These are phyloP conservation scores for Blastobotrys petasosporus DNA, from an alignment of 1,139 yeast species.

Conservation along the genomic window DNA sequence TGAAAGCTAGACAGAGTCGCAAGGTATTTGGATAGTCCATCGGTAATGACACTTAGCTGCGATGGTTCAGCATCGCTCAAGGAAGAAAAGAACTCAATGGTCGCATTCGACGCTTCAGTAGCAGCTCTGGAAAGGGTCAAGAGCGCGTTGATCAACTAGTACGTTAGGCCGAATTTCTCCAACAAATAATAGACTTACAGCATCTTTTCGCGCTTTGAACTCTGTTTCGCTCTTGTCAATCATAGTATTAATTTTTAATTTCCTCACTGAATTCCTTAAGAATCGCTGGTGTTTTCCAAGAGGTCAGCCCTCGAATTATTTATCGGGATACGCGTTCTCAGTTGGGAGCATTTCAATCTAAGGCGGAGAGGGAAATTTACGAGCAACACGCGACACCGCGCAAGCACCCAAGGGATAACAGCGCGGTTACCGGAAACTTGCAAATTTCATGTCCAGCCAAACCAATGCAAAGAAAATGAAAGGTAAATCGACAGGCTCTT, in stretches of 20 bases:
- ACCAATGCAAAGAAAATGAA: no score
- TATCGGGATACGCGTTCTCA: no score
- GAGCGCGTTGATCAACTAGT: constrained; percentile 62
- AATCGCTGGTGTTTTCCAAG: no score
- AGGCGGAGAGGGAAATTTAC: no score
- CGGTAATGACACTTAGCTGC: constrained; percentile 21
- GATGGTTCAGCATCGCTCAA: constrained; percentile 23
- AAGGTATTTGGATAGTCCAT: constrained; percentile 18
- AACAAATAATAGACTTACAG: constrained; percentile 17
- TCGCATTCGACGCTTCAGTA: constrained; percentile 69
- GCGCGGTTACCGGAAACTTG: no score
- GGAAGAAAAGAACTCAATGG: constrained; percentile 63
- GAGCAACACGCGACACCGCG: no score
- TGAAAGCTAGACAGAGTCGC: constrained; percentile 9
- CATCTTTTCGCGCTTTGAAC: constrained; percentile 22
- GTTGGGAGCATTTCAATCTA: no score
- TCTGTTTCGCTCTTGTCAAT: constrained; percentile 1
- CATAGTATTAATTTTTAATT: neutral
- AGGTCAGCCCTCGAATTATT: no score
- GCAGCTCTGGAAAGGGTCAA: constrained; percentile 79
- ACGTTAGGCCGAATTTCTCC: neutral
- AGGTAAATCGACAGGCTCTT: no score
- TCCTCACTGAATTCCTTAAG: no score
- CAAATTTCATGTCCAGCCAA: no score
- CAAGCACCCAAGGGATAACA: no score